phyloP scores from a whole-genome alignment of 805 yeast genomes.

The Lipomyces chichibuensis region DNA sequence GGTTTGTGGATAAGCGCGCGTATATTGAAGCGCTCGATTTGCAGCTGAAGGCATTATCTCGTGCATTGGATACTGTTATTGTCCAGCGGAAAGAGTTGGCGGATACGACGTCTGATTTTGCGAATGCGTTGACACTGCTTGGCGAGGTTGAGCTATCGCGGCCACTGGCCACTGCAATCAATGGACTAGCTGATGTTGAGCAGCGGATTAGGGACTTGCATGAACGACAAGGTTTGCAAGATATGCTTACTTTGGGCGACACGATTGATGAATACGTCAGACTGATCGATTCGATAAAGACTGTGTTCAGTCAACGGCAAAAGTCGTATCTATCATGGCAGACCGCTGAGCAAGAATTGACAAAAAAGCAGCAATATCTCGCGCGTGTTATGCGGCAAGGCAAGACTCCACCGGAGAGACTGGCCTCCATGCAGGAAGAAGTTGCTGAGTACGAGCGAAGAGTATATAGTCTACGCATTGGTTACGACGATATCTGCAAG shows the following conservation, averaged over 20 bases:
- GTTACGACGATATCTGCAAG: constrained; percentile 65
- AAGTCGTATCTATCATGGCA: constrained; percentile 55
- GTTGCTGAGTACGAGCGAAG: constrained; percentile 58
- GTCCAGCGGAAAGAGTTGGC: constrained; percentile 76
- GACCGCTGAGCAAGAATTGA: constrained; percentile 52
- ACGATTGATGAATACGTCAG: constrained; percentile 88
- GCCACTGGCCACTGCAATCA: constrained; percentile 62
- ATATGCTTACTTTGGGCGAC: constrained; percentile 79
- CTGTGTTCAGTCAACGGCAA: constrained; percentile 73
- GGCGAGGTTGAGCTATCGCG: constrained; percentile 76
- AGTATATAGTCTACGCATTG: constrained; percentile 56
- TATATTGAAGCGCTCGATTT: constrained; percentile 72
- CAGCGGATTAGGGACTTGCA: constrained; percentile 68
- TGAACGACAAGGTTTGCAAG: constrained; percentile 80
- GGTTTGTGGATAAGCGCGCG: constrained; percentile 67
- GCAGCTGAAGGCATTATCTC: constrained; percentile 69
- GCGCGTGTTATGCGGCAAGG: constrained; percentile 54
- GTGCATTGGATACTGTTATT: constrained; percentile 72
- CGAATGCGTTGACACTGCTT: constrained; percentile 58
- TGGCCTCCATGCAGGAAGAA: constrained; percentile 61
- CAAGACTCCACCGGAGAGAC: constrained; percentile 64
- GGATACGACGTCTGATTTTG: constrained; percentile 67
- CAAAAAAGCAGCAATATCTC: constrained; percentile 52
- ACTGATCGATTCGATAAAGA: constrained; percentile 70
- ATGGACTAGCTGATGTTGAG: constrained; percentile 74